phyloP scores from a whole-genome alignment of 768 basidiomycete genomes.

The Mycena rosella region DNA sequence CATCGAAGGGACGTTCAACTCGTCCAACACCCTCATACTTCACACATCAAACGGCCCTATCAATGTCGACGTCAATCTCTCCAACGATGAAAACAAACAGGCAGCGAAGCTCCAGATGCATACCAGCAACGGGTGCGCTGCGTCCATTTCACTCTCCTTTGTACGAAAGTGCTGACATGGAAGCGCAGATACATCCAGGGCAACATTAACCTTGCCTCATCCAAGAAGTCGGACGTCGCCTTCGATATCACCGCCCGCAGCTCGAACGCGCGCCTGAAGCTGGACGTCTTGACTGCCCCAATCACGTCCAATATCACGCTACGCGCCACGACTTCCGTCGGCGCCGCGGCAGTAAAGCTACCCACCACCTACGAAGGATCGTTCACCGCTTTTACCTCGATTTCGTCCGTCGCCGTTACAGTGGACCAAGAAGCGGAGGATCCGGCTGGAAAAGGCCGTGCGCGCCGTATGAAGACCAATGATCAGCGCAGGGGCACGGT shows the following conservation, averaged over 20 bases:
- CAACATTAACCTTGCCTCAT: slow-evolving; percentile 20
- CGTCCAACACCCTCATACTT: slow-evolving; percentile 14
- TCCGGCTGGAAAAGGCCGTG: slow-evolving; percentile 21
- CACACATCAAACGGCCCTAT: slow-evolving; percentile 23
- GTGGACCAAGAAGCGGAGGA: slow-evolving; percentile 17
- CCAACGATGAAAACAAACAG: not conserved
- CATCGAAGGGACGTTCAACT: slow-evolving; percentile 33
- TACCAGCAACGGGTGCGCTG: slow-evolving; percentile 29
- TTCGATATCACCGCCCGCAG: slow-evolving; percentile 28
- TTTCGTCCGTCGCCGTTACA: not conserved
- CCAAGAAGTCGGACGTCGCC: not conserved
- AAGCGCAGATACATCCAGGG: slow-evolving; percentile 5
- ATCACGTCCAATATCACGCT: slow-evolving; percentile 8
- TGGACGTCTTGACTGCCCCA: slow-evolving; percentile 16
- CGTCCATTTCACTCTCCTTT: not conserved
- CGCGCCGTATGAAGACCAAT: not conserved
- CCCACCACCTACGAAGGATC: slow-evolving; percentile 25
- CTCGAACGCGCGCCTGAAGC: slow-evolving; percentile 8
- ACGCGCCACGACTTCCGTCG: slow-evolving; percentile 21
- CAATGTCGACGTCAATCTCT: slow-evolving; percentile 30
- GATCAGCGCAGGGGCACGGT: not conserved
- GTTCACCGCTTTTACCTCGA: slow-evolving; percentile 12
- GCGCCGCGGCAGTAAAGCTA: not conserved
- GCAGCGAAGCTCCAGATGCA: slow-evolving; percentile 12
- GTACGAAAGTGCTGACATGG: not conserved